A percentile compares a stretch with the other conserved stretches of the same genome.
Conservation (phyloP, 768 basidiomycete genomes). For the Rhizopogon roseolus region DNA sequence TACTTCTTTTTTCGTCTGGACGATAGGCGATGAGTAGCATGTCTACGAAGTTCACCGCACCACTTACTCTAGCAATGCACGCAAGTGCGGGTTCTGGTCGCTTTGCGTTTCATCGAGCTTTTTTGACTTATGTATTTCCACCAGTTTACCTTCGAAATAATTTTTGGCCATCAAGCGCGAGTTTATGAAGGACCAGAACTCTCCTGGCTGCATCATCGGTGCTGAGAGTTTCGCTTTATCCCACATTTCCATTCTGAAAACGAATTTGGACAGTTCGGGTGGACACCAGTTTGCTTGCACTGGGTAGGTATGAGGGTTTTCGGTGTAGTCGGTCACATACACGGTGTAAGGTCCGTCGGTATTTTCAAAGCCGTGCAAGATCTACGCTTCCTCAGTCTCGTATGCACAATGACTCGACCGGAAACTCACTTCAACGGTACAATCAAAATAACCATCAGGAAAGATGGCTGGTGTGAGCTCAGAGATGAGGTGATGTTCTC, state of each 20-base stretch:
- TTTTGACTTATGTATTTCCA: constrained; percentile 36
- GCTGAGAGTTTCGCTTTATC: constrained; percentile 41
- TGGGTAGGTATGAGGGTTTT: constrained; percentile 28
- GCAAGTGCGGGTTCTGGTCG: constrained; percentile 33
- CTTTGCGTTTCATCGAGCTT: constrained; percentile 38
- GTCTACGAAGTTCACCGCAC: background rate
- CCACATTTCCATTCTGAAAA: constrained; percentile 60
- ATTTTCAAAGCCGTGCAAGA: constrained; percentile 40
- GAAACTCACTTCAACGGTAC: constrained; percentile 53
- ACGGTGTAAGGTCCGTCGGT: constrained; percentile 37
- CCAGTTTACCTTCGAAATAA: constrained; percentile 50
- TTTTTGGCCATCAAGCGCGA: constrained; percentile 36
- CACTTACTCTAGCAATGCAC: constrained; percentile 48
- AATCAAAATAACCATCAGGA: constrained; percentile 54
- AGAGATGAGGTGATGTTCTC: constrained; percentile 45
- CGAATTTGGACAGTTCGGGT: constrained; percentile 33
- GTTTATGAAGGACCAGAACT: constrained; percentile 53
- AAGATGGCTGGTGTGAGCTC: constrained; percentile 41
- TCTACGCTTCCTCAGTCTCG: constrained; percentile 26
- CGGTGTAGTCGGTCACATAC: constrained; percentile 67
- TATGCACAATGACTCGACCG: background rate
- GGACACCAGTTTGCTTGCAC: constrained; percentile 45
- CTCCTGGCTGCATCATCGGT: constrained; percentile 39
- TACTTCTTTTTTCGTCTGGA: constrained; percentile 47
- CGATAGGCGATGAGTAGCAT: constrained; percentile 1